Evolutionary conservation across 345 rosid genomes (phyloP), one percentile per base, ranked within the genome.

Genomic region (Salix suchowensis): DNA sequence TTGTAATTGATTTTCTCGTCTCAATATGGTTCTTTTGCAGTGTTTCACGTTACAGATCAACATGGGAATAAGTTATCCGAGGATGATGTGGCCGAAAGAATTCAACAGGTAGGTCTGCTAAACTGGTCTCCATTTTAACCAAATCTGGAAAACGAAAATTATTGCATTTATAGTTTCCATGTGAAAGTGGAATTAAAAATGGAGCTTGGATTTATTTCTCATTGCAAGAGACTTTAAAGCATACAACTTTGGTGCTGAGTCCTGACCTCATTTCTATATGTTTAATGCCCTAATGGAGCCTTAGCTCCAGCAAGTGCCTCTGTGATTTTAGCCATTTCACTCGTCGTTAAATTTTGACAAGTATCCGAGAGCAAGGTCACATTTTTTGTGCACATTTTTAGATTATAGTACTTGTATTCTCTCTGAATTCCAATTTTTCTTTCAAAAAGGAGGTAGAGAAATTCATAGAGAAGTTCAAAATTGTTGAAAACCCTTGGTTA

Each of bases 11-110:
- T 74, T 52, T 70, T 67, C 32, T 68, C 30, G 18, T 77, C 52
- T 48, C 70, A 7, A 54, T 18, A 12, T 76, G 67, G 36, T 71
- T 80, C 19, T 78, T 67, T 70, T 74, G 72, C 88, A 90, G 97
- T 91, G 66, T 91, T 91, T 82, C 87, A 91, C 84, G 97, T 90
- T 46, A 90, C 94, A 18, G 92, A 92, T 86, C 88, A 78, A 79
- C 78, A 84, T 40, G 97, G 97, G 60, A 86, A 92, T 66, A 92
- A 90, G 82, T 78, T 92, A 30, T 79, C 89, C 24, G 88, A 92
- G 76, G 88, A 85, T 74, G 86, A 79, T 82, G 90, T 92, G 21
- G 88, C 87, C 6, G 93, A 92, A 37, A 77, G 86, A 84, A 92
- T 92, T 67, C 91, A 90, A 76, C 91, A 86, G 97, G 97, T 92